Conservation (phyloP, 1,284 basidiomycete genomes). For the Austroboletus niveus region DNA sequence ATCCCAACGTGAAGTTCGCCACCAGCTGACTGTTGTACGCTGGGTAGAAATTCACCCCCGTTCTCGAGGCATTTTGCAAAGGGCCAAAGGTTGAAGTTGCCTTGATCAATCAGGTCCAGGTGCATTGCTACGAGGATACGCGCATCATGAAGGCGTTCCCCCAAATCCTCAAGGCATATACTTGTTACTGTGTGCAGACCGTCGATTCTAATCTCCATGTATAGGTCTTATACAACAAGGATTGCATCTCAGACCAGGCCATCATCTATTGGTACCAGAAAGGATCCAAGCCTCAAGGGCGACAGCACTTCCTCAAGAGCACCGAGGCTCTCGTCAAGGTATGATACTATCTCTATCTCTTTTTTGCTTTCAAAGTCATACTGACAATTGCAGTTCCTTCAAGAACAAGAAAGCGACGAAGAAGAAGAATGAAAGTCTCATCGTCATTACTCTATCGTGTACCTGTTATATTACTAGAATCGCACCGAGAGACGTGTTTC, state of each 20-base stretch:
- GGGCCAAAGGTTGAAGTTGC: conserved; percentile 88
- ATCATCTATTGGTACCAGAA: conserved; percentile 98
- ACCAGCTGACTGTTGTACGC: conserved; percentile 1
- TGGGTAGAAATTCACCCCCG: conserved; percentile 72
- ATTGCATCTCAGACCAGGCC: conserved; percentile 92
- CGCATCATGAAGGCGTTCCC: conserved; percentile 92
- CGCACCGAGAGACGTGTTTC: conserved; percentile 14
- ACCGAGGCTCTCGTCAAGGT: conserved; percentile 90
- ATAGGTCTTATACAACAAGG: conserved; percentile 90
- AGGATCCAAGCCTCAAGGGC: conserved; percentile 91
- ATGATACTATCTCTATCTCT: conserved; percentile 21
- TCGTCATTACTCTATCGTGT: conserved; percentile 12
- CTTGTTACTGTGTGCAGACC: neutral
- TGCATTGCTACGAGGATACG: conserved; percentile 94
- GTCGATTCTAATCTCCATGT: neutral
- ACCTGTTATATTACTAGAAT: conserved; percentile 18
- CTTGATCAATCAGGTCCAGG: conserved; percentile 90
- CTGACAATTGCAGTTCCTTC: conserved; percentile 58
- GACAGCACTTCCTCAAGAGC: conserved; percentile 90
- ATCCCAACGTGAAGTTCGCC: neutral
- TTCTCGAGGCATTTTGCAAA: conserved; percentile 86
- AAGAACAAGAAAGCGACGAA: conserved; percentile 76
- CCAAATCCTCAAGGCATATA: conserved; percentile 81
- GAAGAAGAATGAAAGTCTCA: conserved; percentile 50
- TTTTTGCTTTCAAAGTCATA: conserved; percentile 15